phyloP scores from a whole-genome alignment of 2,329 filamentous ascomycete genomes.

The Claviceps spartinae region DNA sequence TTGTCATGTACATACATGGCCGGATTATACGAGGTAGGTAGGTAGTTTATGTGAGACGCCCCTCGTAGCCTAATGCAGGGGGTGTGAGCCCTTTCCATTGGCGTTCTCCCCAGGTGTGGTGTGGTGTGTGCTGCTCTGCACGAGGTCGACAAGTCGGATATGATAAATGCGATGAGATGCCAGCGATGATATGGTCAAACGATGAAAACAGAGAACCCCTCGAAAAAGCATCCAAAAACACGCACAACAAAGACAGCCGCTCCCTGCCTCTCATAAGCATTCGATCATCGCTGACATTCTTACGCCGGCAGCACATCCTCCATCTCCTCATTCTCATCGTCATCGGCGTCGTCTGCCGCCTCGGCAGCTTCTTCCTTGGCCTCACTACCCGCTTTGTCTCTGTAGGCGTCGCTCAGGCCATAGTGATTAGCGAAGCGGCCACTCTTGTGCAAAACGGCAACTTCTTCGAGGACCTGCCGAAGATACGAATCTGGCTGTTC shows the following conservation, averaged over 20 bases:
- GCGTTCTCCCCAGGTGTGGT: too few relatives aligned
- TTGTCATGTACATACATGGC: too few relatives aligned
- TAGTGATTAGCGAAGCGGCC: constrained; percentile 79
- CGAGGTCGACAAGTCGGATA: too few relatives aligned
- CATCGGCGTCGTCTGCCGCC: constrained; percentile 48
- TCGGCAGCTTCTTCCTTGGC: constrained; percentile 42
- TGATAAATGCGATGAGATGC: too few relatives aligned
- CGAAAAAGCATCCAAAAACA: not conserved
- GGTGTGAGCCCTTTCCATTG: too few relatives aligned
- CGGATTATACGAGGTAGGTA: too few relatives aligned
- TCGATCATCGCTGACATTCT: not conserved
- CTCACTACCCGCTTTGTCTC: constrained; percentile 24
- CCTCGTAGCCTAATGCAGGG: too few relatives aligned
- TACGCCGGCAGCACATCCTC: constrained; percentile 50
- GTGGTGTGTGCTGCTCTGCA: too few relatives aligned
- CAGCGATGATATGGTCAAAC: too few relatives aligned
- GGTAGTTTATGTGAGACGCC: too few relatives aligned
- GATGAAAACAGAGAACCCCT: too few relatives aligned
- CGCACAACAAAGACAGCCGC: not conserved
- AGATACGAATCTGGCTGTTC: constrained; percentile 90
- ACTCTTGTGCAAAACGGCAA: constrained; percentile 70
- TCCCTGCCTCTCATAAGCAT: too few relatives aligned
- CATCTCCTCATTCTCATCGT: constrained; percentile 59
- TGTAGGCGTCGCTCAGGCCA: constrained; percentile 53
- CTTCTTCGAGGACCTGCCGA: constrained; percentile 67